A percentile compares a stretch with the other conserved stretches of the same genome.
Conservation (phyloP, 306 rosid genomes). For the Acacia confusa region DNA sequence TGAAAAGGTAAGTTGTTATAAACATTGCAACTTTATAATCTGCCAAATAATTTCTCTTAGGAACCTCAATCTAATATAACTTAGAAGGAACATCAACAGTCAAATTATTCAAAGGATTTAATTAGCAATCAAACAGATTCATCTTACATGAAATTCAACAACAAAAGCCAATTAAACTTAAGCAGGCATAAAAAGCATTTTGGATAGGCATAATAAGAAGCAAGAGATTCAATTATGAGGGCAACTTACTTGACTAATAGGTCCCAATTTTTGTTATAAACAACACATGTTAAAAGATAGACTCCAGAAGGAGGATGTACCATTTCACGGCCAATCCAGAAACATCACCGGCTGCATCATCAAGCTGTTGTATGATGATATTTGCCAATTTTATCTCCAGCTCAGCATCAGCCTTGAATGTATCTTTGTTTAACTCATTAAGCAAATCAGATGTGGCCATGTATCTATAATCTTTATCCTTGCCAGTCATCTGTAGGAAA, state of each 20-base stretch:
- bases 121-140: background rate
- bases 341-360: conserved; percentile 78
- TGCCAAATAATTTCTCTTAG: background rate
- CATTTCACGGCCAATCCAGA: conserved; percentile 80
- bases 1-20: background rate
- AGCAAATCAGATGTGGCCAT: conserved; percentile 83
- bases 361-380: conserved; percentile 74
- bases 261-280: background rate
- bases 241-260: background rate
- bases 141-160: conserved; percentile 9
- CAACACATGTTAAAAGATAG: background rate
- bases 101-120: conserved; percentile 13
- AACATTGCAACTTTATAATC: background rate
- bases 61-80: conserved; percentile 21
- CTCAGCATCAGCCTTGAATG: conserved; percentile 67
- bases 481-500: conserved; percentile 62
- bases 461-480: conserved; percentile 76
- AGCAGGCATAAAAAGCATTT: background rate
- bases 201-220: background rate
- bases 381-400: conserved; percentile 58
- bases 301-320: conserved; percentile 26
- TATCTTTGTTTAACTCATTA: conserved; percentile 58
- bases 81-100: background rate
- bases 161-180: background rate
- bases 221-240: background rate